phyloP scores from a whole-genome alignment of 2,329 filamentous ascomycete genomes.

The Cladophialophora bantiana region DNA sequence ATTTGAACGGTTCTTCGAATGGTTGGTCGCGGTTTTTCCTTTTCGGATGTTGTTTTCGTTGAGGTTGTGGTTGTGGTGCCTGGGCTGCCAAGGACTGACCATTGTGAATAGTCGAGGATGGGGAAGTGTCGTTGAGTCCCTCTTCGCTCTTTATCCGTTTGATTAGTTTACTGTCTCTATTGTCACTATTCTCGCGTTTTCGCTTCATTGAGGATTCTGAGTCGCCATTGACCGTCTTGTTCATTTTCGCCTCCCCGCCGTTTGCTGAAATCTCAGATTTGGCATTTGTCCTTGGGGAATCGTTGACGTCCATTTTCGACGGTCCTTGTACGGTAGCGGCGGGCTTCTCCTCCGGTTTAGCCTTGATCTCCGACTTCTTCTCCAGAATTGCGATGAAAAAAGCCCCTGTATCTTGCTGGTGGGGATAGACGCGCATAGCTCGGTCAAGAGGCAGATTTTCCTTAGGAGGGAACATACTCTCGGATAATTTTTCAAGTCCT shows the following conservation, averaged over 20 bases:
- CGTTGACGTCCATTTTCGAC: conserved; percentile 46
- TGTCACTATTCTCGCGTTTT: conserved; percentile 33
- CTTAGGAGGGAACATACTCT: conserved; percentile 82
- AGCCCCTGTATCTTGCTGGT: conserved; percentile 92
- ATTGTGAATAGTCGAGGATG: not conserved
- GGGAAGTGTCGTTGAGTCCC: not conserved
- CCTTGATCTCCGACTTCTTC: conserved; percentile 86
- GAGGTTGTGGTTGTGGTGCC: not conserved
- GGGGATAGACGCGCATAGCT: conserved; percentile 93
- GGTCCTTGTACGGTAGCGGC: not conserved
- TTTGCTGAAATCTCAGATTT: conserved; percentile 33
- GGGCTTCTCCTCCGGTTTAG: conserved; percentile 68
- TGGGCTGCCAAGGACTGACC: conserved; percentile 4
- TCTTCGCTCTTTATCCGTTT: conserved; percentile 38
- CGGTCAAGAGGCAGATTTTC: conserved; percentile 78
- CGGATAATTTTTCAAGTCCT: conserved; percentile 72
- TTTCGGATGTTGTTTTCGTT: conserved; percentile 30
- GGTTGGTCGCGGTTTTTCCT: conserved; percentile 56
- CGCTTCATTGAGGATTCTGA: conserved; percentile 29
- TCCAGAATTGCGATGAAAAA: conserved; percentile 97
- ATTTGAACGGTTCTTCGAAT: conserved; percentile 94
- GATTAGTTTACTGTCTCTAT: conserved; percentile 17
- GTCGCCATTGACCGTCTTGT: conserved; percentile 46
- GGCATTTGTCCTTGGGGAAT: not conserved
- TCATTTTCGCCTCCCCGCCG: conserved; percentile 41